Evolutionary conservation across 495 filamentous ascomycete species (phyloP).

Genomic region (Lepidopterella palustris): DNA sequence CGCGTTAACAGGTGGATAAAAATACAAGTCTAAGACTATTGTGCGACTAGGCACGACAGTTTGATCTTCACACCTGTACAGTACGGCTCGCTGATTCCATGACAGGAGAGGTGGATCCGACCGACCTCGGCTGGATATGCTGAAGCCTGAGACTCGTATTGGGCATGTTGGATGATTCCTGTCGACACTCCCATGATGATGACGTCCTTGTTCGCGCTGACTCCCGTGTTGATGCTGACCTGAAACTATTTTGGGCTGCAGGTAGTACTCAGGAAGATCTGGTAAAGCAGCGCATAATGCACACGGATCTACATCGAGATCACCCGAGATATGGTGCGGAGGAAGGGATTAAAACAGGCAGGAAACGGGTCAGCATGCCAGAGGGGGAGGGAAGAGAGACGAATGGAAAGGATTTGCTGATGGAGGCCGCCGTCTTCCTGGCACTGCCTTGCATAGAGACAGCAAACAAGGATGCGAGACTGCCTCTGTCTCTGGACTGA

Average conservation of each 20-base stretch:
- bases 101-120: not conserved
- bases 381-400: conserved; percentile 1
- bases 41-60: not conserved
- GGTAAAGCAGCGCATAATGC: conserved; percentile 1
- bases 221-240: not conserved
- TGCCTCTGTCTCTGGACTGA: conserved; percentile 1
- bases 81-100: not conserved
- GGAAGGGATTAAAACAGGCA: not conserved
- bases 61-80: not conserved
- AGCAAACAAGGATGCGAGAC: conserved; percentile 7
- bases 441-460: conserved; percentile 10
- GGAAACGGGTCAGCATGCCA: not conserved
- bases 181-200: not conserved
- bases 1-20: not conserved
- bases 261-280: conserved; percentile 1
- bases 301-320: conserved; percentile 3
- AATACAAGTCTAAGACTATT: not conserved
- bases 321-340: conserved; percentile 1
- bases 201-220: not conserved
- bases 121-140: conserved; percentile 1
- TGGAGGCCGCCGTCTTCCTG: not conserved
- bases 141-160: not conserved
- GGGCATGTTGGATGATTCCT: not conserved
- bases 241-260: conserved; percentile 5
- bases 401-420: not conserved